Conservation (phyloP, 2,329 filamentous ascomycete genomes). For the Chaetomium globosum region DNA sequence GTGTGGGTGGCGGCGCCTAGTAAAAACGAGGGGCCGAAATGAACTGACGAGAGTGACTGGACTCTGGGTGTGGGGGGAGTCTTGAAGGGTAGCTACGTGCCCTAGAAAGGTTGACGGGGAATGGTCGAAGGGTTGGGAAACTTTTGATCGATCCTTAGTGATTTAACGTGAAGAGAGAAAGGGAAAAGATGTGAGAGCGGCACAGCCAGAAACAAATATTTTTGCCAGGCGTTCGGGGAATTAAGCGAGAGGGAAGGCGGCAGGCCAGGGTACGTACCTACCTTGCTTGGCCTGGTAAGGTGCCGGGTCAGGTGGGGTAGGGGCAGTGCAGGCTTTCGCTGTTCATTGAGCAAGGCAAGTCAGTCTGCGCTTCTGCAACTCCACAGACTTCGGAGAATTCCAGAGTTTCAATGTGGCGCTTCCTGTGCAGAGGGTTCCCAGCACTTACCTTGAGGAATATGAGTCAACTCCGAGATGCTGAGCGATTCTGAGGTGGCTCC, state of each 20-base stretch:
- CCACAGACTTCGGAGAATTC: neutral
- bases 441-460: neutral
- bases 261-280: conserved; percentile 36
- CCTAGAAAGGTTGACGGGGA: conserved; percentile 64
- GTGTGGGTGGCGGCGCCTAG: conserved; percentile 30
- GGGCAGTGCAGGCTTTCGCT: conserved; percentile 26
- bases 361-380: conserved; percentile 10
- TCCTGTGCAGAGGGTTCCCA: too few relatives aligned
- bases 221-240: conserved; percentile 43
- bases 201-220: conserved; percentile 43
- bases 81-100: conserved; percentile 85
- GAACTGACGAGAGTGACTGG: conserved; percentile 51
- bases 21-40: conserved; percentile 37
- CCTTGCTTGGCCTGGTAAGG: conserved; percentile 18
- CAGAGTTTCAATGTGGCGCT: neutral
- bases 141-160: conserved; percentile 44
- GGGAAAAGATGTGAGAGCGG: conserved; percentile 35
- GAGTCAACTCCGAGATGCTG: neutral
- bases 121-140: conserved; percentile 46
- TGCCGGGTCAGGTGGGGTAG: conserved; percentile 26
- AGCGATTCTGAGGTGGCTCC: neutral
- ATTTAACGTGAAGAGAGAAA: conserved; percentile 42
- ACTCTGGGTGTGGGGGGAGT: conserved; percentile 74
- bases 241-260: conserved; percentile 41
- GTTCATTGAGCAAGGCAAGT: neutral